Evolutionary conservation across 2,329 filamentous ascomycete genomes (phyloP).

Genomic region (Hypomyces rosellus): DNA sequence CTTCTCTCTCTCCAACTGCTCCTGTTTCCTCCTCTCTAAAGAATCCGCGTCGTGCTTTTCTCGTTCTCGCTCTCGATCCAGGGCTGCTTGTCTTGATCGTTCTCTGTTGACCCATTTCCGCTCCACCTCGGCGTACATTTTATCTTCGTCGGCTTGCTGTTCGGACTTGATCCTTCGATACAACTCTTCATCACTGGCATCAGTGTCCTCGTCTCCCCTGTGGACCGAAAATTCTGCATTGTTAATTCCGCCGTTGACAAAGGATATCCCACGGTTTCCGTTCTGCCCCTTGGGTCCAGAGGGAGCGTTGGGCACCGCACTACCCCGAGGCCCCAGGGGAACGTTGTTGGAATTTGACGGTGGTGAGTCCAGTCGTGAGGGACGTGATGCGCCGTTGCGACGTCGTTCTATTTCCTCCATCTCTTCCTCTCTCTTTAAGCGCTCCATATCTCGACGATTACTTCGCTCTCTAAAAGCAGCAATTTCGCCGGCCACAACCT

Average conservation of each 20-base stretch:
- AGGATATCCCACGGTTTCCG: conserved; percentile 56
- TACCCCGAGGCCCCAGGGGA: conserved; percentile 33
- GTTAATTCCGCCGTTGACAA: conserved; percentile 71
- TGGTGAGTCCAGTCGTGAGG: conserved; percentile 66
- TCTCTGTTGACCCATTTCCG: conserved; percentile 89
- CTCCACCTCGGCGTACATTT: conserved; percentile 77
- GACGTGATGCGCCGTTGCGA: conserved; percentile 56
- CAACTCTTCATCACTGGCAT: conserved; percentile 81
- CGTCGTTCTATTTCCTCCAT: conserved; percentile 79
- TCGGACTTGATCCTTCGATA: conserved; percentile 66
- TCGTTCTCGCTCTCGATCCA: conserved; percentile 77
- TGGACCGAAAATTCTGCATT: conserved; percentile 53
- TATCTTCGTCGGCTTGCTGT: conserved; percentile 69
- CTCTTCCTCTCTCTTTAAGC: conserved; percentile 82
- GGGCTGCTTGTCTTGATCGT: conserved; percentile 70
- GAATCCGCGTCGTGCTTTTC: conserved; percentile 69
- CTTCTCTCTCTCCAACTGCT: conserved; percentile 55
- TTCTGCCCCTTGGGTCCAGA: conserved; percentile 61
- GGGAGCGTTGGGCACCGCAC: conserved; percentile 63
- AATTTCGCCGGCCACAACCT: conserved; percentile 90
- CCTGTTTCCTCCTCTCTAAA: conserved; percentile 58
- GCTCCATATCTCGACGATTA: conserved; percentile 80
- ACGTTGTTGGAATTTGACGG: conserved; percentile 57
- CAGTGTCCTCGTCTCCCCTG: conserved; percentile 77
- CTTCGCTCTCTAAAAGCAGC: conserved; percentile 89